Base-by-base conservation (phyloP, 2,329 filamentous ascomycete genomes). In the Talaromyces islandicus region DNA sequence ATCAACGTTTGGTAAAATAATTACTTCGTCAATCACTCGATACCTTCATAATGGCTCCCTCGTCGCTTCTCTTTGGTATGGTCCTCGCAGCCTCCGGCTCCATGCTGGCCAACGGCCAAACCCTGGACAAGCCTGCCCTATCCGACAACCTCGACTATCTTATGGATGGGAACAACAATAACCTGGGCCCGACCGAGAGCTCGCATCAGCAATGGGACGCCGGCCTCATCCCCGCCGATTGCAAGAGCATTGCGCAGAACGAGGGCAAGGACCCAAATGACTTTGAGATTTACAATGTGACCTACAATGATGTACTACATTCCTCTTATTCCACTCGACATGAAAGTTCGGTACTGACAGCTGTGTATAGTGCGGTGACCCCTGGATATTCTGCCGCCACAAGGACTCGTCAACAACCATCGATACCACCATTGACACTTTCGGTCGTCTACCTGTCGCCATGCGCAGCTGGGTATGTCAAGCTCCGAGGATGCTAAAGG, bases 391-490 rank as follows among this genome's bases (percentile, higher is more conserved):
- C 32, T 60, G 53, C 30, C 58, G 58, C 35, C 53, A 60, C 43
- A 56, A 60, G 32, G 46, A 60, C 10, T 56, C 53, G 4, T 7
- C 27, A n/a, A 43, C 54, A 27, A 41, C 25, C 21, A 41, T 60
- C 11, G 53, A 27, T 21, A 56, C 58, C 5, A 60, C 58, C 12
- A 29, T 60, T 14, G 53, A 60, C 21, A 60, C 55, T 27, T 60
- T 60, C 25, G 53, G 58, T 27, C 53, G 53, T 32, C 58, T 60
- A 3, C 58, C 58, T 32, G 58, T 60, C 32, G 54, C 53, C 19
- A 60, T 60, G 58, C 58, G 58, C 27, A 60, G 53, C 58, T 60
- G 58, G 53, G 58, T 60, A 52, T 21, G 38, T 41, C 10, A 46
- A 7, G 11, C 32, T 9, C 21, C 43, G n/a, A 11, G 2, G 11